Conservation (phyloP, 495 filamentous ascomycete species). For the Trichoderma virens region DNA sequence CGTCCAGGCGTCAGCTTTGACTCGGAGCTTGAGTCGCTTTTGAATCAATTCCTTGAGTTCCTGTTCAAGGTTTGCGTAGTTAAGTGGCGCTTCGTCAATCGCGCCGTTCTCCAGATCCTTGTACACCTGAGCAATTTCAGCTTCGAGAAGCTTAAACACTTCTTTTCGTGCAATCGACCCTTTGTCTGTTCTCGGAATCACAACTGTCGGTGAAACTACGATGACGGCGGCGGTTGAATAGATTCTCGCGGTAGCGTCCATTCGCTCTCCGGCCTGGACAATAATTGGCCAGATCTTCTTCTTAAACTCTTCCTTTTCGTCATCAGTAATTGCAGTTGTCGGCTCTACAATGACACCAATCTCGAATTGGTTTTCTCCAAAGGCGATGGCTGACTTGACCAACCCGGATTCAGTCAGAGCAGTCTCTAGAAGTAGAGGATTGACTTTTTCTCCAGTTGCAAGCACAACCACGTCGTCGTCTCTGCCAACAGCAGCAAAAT, state of each 20-base stretch:
- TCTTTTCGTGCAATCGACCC: constrained; percentile 26
- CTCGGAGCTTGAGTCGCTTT: neutral
- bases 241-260: constrained; percentile 25
- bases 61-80: constrained; percentile 11
- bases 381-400: constrained; percentile 25
- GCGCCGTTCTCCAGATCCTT: constrained; percentile 12
- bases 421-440: constrained; percentile 34
- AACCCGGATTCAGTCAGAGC: constrained; percentile 21
- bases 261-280: constrained; percentile 15
- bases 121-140: constrained; percentile 23
- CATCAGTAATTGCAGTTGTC: neutral
- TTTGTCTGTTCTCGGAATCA: constrained; percentile 27
- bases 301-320: constrained; percentile 15
- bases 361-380: constrained; percentile 30
- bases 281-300: constrained; percentile 23
- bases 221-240: constrained; percentile 21
- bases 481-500: constrained; percentile 24
- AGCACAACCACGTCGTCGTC: constrained; percentile 44
- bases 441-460: constrained; percentile 41
- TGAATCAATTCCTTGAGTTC: constrained; percentile 9
- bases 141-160: constrained; percentile 21
- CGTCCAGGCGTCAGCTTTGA: neutral
- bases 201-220: constrained; percentile 13
- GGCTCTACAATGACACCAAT: constrained; percentile 33
- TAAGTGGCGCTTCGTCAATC: neutral